A percentile compares a stretch with the other conserved stretches of the same genome.
phyloP scores from a whole-genome alignment of 2,329 filamentous ascomycete species.

The Botrytis sinoallii region DNA sequence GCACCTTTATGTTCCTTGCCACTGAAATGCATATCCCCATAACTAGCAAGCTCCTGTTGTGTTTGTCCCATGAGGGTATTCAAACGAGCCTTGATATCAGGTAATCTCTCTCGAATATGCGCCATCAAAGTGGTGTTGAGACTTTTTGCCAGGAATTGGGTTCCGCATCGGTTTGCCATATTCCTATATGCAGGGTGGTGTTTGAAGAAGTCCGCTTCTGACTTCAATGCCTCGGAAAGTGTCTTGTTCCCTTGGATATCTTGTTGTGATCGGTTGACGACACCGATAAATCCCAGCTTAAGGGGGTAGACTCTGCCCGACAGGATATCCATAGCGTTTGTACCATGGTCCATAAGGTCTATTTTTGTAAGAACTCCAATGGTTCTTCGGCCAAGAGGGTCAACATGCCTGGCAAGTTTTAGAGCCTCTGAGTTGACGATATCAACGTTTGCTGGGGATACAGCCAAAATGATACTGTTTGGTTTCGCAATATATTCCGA shows the following conservation, averaged over 20 bases:
- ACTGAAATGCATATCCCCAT: constrained; percentile 95
- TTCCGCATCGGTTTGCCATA: constrained; percentile 90
- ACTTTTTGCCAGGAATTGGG: constrained; percentile 89
- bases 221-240: constrained; percentile 85
- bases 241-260: constrained; percentile 96
- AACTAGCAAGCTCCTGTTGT: constrained; percentile 95
- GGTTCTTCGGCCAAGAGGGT: constrained; percentile 87
- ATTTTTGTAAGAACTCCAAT: constrained; percentile 97
- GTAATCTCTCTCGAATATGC: constrained; percentile 91
- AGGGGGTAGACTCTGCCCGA: constrained; percentile 94
- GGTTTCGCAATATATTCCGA: constrained; percentile 98
- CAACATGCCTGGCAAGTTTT: constrained; percentile 95
- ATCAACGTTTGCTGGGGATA: constrained; percentile 96
- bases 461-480: constrained; percentile 95
- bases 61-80: constrained; percentile 99
- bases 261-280: constrained; percentile 96
- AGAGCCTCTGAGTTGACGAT: constrained; percentile 97
- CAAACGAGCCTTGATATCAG: constrained; percentile 95
- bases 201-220: constrained; percentile 92
- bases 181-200: constrained; percentile 97
- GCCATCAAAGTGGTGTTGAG: constrained; percentile 93
- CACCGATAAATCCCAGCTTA: constrained; percentile 96
- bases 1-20: constrained; percentile 96
- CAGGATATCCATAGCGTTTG: constrained; percentile 96
- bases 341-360: constrained; percentile 98